phyloP scores from a whole-genome alignment of 306 rosid species.

The Acacia confusa region DNA sequence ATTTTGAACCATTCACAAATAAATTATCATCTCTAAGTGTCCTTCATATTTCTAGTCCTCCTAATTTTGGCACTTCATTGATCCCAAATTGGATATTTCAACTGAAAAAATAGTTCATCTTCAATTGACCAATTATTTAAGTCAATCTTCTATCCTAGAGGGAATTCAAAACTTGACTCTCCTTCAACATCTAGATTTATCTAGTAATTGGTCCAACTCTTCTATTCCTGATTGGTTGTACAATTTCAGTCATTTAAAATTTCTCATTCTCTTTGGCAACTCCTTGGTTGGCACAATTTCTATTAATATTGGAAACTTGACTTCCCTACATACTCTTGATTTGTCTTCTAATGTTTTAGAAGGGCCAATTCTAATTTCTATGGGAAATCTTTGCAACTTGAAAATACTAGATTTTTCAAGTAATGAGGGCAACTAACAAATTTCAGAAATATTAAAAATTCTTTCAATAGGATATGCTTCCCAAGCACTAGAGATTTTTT shows the following conservation, averaged over 20 bases:
- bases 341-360: neutral
- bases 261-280: neutral
- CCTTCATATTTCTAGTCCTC: neutral
- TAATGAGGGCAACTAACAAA: too few species aligned
- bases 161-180: slow-evolving; percentile 26
- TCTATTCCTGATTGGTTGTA: slow-evolving; percentile 19
- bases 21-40: too few species aligned
- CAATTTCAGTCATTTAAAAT: neutral
- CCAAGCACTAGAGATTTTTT: neutral
- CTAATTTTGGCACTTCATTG: neutral
- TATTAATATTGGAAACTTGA: slow-evolving; percentile 3
- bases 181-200: slow-evolving; percentile 29
- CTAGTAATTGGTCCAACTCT: accelerated
- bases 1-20: neutral
- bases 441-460: slow-evolving; percentile 5
- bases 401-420: neutral
- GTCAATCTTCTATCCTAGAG: neutral
- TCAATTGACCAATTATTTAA: accelerated
- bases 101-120: neutral
- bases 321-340: slow-evolving; percentile 3
- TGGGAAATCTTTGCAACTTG: slow-evolving; percentile 24
- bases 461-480: neutral
- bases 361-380: neutral
- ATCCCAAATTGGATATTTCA: slow-evolving; percentile 3
- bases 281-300: neutral